These are phyloP conservation scores for Cephalotrichum gorgonifer DNA, from an alignment of 2,329 filamentous ascomycete species.

Conservation along the genomic window DNA sequence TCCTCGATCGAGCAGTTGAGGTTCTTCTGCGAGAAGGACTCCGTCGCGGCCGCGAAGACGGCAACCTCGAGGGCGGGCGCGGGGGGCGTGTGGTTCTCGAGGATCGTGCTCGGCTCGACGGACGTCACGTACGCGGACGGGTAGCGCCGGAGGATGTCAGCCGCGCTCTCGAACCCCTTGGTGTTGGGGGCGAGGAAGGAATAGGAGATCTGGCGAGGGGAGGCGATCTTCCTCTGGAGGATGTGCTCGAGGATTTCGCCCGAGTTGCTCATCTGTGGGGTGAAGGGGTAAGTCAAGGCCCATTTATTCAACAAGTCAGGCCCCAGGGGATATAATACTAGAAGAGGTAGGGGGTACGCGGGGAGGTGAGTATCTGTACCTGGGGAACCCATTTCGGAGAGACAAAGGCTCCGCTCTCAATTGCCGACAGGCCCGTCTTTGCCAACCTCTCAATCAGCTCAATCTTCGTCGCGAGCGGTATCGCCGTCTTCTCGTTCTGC, in stretches of 20 bases:
- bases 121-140: constrained; percentile 39
- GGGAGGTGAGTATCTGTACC: too few species aligned
- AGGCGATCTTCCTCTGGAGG: constrained; percentile 43
- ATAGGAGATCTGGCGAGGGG: constrained; percentile 53
- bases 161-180: constrained; percentile 59
- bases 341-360: constrained; percentile 7
- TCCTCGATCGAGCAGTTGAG: constrained; percentile 71
- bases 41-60: constrained; percentile 74
- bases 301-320: neutral
- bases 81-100: constrained; percentile 23
- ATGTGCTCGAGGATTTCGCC: constrained; percentile 63
- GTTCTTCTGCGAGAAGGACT: constrained; percentile 71
- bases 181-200: constrained; percentile 73
- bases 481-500: constrained; percentile 69
- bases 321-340: too few species aligned
- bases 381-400: constrained; percentile 79
- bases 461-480: constrained; percentile 64
- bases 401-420: constrained; percentile 77
- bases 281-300: neutral
- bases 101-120: constrained; percentile 23
- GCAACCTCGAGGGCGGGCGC: constrained; percentile 57
- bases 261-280: constrained; percentile 63
- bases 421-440: constrained; percentile 57
- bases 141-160: constrained; percentile 40
- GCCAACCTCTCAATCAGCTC: constrained; percentile 63